Evolutionary conservation across 352 stramenopile genomes (phyloP).

Genomic region (Pythium brachiatum): DNA sequence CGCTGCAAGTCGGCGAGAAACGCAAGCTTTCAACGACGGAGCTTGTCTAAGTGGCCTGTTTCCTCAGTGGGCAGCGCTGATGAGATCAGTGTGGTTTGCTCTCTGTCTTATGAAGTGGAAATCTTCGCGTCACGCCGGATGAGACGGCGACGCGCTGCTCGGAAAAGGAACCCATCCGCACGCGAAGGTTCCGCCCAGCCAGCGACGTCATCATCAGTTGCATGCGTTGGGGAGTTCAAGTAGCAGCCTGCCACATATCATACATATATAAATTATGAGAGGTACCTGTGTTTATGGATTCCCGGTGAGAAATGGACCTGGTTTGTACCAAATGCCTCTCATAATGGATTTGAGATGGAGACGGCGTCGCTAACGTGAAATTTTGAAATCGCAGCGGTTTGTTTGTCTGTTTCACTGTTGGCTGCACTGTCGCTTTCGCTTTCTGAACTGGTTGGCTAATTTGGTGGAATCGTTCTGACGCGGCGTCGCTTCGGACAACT

Average conservation of each 20-base stretch:
- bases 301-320: neutral
- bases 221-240: slow-evolving; percentile 1
- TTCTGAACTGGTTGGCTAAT: neutral
- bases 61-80: too few species aligned
- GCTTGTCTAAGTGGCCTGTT: neutral
- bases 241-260: neutral
- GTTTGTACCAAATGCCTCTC: neutral
- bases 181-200: slow-evolving; percentile 1
- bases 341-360: neutral
- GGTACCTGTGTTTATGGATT: neutral
- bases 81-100: neutral
- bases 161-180: slow-evolving; percentile 5
- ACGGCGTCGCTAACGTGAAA: neutral
- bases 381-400: neutral
- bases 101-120: neutral
- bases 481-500: too few species aligned
- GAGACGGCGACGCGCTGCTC: neutral
- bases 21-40: neutral
- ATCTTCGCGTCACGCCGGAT: neutral
- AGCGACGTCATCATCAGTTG: slow-evolving; percentile 8
- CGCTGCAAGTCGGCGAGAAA: slow-evolving; percentile 4
- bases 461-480: neutral
- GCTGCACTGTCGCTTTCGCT: neutral
- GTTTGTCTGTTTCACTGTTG: too few species aligned
- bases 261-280: neutral